Conservation (phyloP, 768 basidiomycete genomes). For the Russula earlei region DNA sequence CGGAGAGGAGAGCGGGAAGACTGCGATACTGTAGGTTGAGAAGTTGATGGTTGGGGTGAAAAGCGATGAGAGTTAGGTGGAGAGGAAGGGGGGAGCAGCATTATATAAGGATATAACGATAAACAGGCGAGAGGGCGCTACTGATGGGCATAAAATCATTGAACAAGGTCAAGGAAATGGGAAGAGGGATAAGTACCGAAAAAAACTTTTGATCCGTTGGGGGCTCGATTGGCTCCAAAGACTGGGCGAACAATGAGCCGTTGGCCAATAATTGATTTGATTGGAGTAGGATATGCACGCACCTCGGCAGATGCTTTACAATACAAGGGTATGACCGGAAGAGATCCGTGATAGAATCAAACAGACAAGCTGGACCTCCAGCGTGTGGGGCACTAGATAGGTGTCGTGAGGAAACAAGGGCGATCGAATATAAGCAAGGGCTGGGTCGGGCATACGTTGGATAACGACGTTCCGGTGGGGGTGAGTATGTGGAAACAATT, state of each 20-base stretch:
- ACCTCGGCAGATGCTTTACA: conserved; percentile 4
- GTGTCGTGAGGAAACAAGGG: background rate
- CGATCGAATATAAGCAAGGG: background rate
- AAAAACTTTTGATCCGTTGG: background rate
- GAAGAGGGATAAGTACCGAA: background rate
- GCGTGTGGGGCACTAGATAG: background rate
- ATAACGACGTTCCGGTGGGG: background rate
- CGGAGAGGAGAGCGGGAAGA: conserved; percentile 7
- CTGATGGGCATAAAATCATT: background rate
- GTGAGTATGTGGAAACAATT: background rate
- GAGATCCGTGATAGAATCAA: conserved; percentile 1
- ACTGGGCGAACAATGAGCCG: background rate
- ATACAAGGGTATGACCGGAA: conserved; percentile 6
- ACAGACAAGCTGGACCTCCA: background rate
- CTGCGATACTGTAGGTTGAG: background rate
- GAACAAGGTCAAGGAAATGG: background rate
- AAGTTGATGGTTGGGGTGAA: background rate
- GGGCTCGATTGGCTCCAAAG: background rate
- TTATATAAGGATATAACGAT: conserved; percentile 6
- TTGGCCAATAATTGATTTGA: background rate
- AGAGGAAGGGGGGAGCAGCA: conserved; percentile 18
- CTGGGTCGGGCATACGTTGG: background rate
- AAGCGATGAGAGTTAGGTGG: conserved; percentile 9
- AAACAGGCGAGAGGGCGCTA: background rate
- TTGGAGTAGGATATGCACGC: background rate